Evolutionary conservation across 2,329 filamentous ascomycete genomes (phyloP).

Genomic region (Hypoxylon sp.): DNA sequence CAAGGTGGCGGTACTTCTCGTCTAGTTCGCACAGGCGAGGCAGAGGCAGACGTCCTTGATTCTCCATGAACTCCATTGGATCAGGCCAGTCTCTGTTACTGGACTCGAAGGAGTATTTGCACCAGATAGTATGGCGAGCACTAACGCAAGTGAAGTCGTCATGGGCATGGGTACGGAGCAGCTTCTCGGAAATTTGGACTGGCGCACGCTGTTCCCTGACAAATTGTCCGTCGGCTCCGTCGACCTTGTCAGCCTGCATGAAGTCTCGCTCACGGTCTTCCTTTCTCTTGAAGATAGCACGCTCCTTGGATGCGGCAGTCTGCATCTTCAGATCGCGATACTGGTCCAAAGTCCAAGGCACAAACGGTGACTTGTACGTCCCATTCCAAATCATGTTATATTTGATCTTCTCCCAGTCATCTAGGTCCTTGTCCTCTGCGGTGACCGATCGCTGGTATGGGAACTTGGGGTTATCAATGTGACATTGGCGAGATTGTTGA

Average conservation of each 20-base stretch:
- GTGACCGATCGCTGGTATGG: not conserved
- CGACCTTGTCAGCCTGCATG: not conserved
- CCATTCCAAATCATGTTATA: conserved; percentile 55
- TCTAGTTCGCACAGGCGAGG: conserved; percentile 25
- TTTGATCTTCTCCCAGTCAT: conserved; percentile 54
- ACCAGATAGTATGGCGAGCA: conserved; percentile 32
- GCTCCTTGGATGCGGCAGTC: conserved; percentile 18
- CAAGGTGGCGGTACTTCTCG: not conserved
- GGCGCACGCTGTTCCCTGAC: not conserved
- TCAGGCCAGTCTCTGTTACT: conserved; percentile 36
- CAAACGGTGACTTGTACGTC: conserved; percentile 55
- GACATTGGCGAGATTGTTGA: no score
- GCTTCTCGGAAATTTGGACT: conserved; percentile 9
- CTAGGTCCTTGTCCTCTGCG: conserved; percentile 53
- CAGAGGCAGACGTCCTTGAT: conserved; percentile 26
- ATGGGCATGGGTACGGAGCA: not conserved
- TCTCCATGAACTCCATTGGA: conserved; percentile 16
- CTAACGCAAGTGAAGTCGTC: conserved; percentile 22
- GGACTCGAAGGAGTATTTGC: not conserved
- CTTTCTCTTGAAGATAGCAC: conserved; percentile 1
- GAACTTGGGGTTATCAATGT: no score
- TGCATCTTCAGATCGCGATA: conserved; percentile 32
- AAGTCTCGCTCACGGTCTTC: conserved; percentile 14
- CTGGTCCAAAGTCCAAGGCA: conserved; percentile 55
- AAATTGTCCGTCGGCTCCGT: not conserved